Evolutionary conservation across 768 basidiomycete genomes (phyloP).

Genomic region (Royoungia palumana): DNA sequence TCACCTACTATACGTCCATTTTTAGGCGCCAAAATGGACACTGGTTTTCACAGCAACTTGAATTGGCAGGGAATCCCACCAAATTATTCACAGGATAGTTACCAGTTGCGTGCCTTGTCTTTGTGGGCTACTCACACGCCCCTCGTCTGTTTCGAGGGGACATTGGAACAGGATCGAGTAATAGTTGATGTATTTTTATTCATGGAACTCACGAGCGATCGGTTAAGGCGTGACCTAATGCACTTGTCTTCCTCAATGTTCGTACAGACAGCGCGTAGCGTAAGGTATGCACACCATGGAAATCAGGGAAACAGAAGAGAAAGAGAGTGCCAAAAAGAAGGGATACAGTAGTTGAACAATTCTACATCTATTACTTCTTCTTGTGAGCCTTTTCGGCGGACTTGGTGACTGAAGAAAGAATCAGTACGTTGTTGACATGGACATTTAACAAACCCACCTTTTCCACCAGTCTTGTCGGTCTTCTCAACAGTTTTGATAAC

Average conservation of each 20-base stretch:
- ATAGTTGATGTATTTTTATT: too few relatives aligned
- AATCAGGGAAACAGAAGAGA: conserved; percentile 36
- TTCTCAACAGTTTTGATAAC: conserved; percentile 98
- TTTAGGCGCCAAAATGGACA: not conserved
- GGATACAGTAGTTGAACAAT: conserved; percentile 52
- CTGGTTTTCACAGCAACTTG: too few relatives aligned
- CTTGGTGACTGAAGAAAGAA: conserved; percentile 67
- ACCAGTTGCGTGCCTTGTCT: not conserved
- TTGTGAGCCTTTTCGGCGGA: conserved; percentile 94
- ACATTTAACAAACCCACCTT: conserved; percentile 49
- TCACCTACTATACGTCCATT: too few relatives aligned
- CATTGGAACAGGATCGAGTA: too few relatives aligned
- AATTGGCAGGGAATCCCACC: conserved; percentile 1
- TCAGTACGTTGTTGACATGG: conserved; percentile 6
- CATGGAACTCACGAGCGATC: too few relatives aligned
- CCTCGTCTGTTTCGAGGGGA: too few relatives aligned
- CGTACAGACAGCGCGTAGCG: conserved; percentile 45
- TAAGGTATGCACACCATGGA: conserved; percentile 34
- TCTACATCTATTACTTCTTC: conserved; percentile 92
- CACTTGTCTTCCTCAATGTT: conserved; percentile 41
- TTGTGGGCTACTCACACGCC: too few relatives aligned
- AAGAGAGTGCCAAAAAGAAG: conserved; percentile 43
- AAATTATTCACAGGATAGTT: not conserved
- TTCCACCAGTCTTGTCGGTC: conserved; percentile 85
- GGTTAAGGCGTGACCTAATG: conserved; percentile 19